Percentiles rank a stretch among this genome's conserved stretches.
Conservation (phyloP, 1,284 basidiomycete genomes). For the Moesziomyces sp. region DNA sequence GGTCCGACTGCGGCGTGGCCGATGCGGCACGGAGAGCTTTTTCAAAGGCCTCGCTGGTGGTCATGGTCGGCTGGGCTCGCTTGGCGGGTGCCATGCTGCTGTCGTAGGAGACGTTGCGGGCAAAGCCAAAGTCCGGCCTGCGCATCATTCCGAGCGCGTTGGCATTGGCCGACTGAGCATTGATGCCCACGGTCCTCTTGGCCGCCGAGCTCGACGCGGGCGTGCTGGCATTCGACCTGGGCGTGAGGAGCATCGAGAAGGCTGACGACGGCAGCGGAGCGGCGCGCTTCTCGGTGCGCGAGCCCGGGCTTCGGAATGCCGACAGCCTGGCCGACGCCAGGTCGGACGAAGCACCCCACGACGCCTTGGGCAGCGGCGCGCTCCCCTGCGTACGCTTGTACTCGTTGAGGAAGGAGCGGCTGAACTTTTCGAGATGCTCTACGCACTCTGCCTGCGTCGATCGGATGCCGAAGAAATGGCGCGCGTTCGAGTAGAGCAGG, state of each 20-base stretch:
- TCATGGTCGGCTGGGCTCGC: conserved; percentile 17
- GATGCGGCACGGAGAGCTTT: conserved; percentile 36
- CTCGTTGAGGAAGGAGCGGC: conserved; percentile 37
- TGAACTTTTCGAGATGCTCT: conserved; percentile 47
- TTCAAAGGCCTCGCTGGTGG: conserved; percentile 44
- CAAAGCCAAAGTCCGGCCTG: conserved; percentile 37
- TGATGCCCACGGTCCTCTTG: conserved; percentile 24
- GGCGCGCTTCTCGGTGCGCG: conserved; percentile 20
- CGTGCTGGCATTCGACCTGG: not conserved
- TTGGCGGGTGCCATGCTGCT: conserved; percentile 12
- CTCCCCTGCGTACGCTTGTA: conserved; percentile 38
- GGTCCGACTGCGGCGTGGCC: conserved; percentile 27
- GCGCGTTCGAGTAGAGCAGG: conserved; percentile 38
- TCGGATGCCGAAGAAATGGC: conserved; percentile 33
- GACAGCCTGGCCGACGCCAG: conserved; percentile 11
- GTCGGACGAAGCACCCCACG: conserved; percentile 1
- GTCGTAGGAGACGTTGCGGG: conserved; percentile 38
- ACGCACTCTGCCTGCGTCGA: conserved; percentile 48
- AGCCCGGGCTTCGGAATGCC: conserved; percentile 21
- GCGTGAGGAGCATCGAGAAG: conserved; percentile 21
- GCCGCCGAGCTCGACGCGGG: conserved; percentile 6
- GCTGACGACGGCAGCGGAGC: conserved; percentile 15
- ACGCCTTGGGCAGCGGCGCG: conserved; percentile 7
- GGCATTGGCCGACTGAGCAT: conserved; percentile 2
- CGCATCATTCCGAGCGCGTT: conserved; percentile 18